Evolutionary conservation across 73 alveolate genomes (phyloP), one percentile per base, ranked within the genome.

Genomic region (Paramecium octaurelia): DNA sequence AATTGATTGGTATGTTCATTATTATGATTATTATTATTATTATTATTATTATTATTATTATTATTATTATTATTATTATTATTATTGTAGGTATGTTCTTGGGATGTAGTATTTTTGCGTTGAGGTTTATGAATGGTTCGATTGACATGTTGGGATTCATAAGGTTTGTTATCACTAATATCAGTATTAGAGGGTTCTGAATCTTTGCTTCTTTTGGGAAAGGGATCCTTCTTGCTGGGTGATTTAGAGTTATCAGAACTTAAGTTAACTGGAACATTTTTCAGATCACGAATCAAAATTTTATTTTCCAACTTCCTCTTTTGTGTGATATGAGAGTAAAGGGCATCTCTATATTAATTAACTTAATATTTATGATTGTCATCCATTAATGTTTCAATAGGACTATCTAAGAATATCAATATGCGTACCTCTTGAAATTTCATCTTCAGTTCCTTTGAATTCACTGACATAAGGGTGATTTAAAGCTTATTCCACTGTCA

Each of bases 401-500:
- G 43, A 44, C 48, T 35, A 44, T 80, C 91, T 48, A 42, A 73
- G 18, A 29, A 36, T 73, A 0, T 36, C 16, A 44, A 80, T 20
- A 9, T 34, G 0, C 6, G 35, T 73, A 73, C 87, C 59, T 73
- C 35, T 73, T 4, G 34, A 21, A 24, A 46, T 80, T 80, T 80
- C 91, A 44, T 80, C 70, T 46, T 80, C 91, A 43, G 91, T 44
- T 43, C 91, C 91, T 46, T 80, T 80, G n/a, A 59, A 86, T 59
- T 86, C 93, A 8, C 42, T 71, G 6, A 86, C 88, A 64, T 58
- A 86, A 29, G 86, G 87, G 60, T 86, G 93, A 40, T 86, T 40
- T 5, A 86, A 27, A 34, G 88, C 93, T 71, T 86, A 40, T 36
- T 95, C 99, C 6, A 93, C 96, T 21, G 97, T 95, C 59, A 96